Base-by-base conservation (phyloP, 768 basidiomycete genomes). In the Tricholoma bakamatsutake region DNA sequence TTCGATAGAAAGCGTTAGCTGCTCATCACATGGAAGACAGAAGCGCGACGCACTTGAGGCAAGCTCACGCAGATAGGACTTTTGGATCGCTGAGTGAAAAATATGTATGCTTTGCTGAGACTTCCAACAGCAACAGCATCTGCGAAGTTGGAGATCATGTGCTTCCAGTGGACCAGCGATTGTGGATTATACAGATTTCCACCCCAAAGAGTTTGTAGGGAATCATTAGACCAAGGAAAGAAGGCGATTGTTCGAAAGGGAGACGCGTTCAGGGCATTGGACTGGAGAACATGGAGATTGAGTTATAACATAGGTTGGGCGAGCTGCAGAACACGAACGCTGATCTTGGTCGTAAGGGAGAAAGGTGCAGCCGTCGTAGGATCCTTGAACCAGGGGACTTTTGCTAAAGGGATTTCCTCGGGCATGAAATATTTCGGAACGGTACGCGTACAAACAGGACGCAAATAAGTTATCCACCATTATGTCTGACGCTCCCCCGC, bases 71-170 rank as follows among this genome's bases (percentile, higher is more conserved):
- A 69, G 46, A 76, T 53, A 6, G 74, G 72, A 18, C 58, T 43
- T 39, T 57, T 67, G n/a, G 65, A 63, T 49, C 67, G 57, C 35
- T 61, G 69, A 34, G 65, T 69, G 65, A 64, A 80, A 62, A 65
- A 76, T 53, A 71, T 67, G 67, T 65, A 77, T 37, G 75, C 62
- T 53, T 61, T 60, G 18, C 61, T 63, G 40, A 59, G 63, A 28
- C 78, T 71, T 45, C 76, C 79, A 7, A 83, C 76, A 47, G 78
- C 78, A 53, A 84, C 69, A 30, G 80, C 72, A 50, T 83, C 80
- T 47, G 73, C 68, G 71, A 77, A 87, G 40, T 75, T 65, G 5
- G 71, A 61, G 15, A 81, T 64, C 70, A 82, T 74, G 15, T 42
- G 43, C 21, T 63, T 67, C 85, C 86, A 88, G 30, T 59, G 54